Evolutionary conservation across 2,329 filamentous ascomycete species (phyloP).

Genomic region (Cylindrodendrum hubeiense): DNA sequence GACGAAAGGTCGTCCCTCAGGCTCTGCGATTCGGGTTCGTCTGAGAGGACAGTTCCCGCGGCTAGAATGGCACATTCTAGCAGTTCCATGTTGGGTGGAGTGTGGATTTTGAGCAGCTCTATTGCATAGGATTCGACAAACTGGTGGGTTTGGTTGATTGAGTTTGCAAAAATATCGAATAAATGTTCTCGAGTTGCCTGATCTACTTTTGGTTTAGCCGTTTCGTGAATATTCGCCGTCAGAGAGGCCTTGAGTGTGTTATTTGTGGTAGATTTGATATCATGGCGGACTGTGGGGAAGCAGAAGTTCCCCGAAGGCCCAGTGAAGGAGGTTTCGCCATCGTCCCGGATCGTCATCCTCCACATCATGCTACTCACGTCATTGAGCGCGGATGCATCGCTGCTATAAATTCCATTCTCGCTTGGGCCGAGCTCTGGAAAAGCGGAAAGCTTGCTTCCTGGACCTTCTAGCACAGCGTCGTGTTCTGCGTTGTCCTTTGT

Average conservation of each 20-base stretch:
- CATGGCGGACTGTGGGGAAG: neutral
- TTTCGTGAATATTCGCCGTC: neutral
- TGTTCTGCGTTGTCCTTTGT: neutral
- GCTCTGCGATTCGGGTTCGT: neutral
- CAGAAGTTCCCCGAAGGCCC: constrained; percentile 1
- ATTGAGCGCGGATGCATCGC: neutral
- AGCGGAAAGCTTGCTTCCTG: neutral
- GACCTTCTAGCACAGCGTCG: neutral
- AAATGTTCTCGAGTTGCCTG: neutral
- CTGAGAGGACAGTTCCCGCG: neutral
- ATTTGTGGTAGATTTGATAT: neutral
- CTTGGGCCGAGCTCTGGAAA: neutral
- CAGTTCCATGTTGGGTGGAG: neutral
- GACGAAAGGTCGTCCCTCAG: neutral
- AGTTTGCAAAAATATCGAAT: neutral
- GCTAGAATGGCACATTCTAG: neutral
- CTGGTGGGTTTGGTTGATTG: constrained; percentile 1
- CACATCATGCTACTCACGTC: neutral
- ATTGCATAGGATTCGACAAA: neutral
- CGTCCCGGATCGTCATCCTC: neutral
- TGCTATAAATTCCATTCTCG: neutral
- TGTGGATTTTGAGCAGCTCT: neutral
- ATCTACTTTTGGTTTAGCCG: neutral
- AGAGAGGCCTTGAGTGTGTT: neutral
- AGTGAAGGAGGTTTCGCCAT: constrained; percentile 1